Evolutionary conservation across 345 rosid genomes (phyloP).

Genomic region (Alliaria petiolata): DNA sequence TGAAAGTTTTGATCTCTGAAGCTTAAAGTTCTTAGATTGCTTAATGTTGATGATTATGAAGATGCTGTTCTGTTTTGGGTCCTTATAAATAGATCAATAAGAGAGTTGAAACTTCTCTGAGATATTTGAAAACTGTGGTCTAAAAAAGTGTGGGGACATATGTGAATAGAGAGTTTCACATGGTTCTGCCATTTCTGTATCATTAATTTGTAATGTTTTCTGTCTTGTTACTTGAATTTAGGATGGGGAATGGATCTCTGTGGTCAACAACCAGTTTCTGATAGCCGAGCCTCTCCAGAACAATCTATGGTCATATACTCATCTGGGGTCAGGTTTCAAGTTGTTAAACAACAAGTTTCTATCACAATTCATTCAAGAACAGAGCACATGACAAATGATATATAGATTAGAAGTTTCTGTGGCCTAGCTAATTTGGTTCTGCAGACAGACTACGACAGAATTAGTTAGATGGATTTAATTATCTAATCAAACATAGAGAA

Average conservation of each 20-base stretch:
- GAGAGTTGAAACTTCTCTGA: background rate
- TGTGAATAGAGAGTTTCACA: constrained; percentile 3
- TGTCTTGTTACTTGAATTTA: background rate
- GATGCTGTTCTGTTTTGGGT: constrained; percentile 3
- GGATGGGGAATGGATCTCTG: background rate
- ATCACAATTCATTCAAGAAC: background rate
- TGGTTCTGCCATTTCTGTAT: no score
- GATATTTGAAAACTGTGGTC: background rate
- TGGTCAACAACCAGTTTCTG: background rate
- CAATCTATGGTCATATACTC: constrained; percentile 2
- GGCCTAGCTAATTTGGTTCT: background rate
- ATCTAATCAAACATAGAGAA: no score
- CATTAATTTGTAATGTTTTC: background rate
- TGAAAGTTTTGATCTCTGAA: background rate
- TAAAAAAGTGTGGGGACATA: background rate
- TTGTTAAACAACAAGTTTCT: background rate
- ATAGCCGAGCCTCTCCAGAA: background rate
- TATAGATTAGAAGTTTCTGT: no score
- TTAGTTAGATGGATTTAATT: background rate
- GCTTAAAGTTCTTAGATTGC: background rate
- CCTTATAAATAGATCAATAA: background rate
- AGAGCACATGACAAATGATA: background rate
- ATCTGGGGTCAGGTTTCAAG: constrained; percentile 3
- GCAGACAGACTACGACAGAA: background rate
- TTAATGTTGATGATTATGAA: background rate